Evolutionary conservation across 2,329 filamentous ascomycete species (phyloP).

Genomic region (Pleoardoris graminearum): DNA sequence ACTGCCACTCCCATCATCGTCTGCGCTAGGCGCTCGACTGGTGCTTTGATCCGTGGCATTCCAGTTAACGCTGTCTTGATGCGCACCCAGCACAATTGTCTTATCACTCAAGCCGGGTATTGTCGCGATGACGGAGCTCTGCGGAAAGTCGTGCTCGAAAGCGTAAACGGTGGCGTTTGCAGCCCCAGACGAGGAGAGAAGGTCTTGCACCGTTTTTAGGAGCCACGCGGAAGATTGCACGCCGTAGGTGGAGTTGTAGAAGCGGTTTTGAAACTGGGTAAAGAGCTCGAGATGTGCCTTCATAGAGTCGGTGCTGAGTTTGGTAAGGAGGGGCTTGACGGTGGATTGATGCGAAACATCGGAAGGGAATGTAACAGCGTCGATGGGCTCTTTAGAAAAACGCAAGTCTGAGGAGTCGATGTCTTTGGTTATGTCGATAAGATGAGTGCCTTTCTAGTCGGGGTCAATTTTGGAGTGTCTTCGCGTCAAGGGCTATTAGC

Average conservation of each 20-base stretch:
- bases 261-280: constrained; percentile 28
- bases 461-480: not conserved
- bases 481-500: constrained; percentile 27
- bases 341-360: constrained; percentile 16
- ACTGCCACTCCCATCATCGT: constrained; percentile 88
- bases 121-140: constrained; percentile 85
- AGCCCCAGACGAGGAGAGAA: constrained; percentile 71
- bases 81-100: constrained; percentile 84
- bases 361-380: constrained; percentile 20
- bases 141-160: constrained; percentile 81
- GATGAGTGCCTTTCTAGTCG: constrained; percentile 38
- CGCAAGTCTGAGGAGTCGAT: constrained; percentile 14
- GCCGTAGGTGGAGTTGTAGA: constrained; percentile 52
- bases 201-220: constrained; percentile 69
- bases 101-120: constrained; percentile 82
- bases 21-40: constrained; percentile 82
- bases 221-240: constrained; percentile 86
- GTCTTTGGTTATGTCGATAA: constrained; percentile 33
- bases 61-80: constrained; percentile 90
- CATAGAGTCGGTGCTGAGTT: constrained; percentile 26
- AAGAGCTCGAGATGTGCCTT: constrained; percentile 23
- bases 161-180: constrained; percentile 69
- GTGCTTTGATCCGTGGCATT: constrained; percentile 43
- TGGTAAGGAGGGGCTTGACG: constrained; percentile 20
- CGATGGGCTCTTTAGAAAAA: constrained; percentile 1